Conservation (phyloP, 2,329 filamentous ascomycete species). For the Hymenoscyphus occultus region DNA sequence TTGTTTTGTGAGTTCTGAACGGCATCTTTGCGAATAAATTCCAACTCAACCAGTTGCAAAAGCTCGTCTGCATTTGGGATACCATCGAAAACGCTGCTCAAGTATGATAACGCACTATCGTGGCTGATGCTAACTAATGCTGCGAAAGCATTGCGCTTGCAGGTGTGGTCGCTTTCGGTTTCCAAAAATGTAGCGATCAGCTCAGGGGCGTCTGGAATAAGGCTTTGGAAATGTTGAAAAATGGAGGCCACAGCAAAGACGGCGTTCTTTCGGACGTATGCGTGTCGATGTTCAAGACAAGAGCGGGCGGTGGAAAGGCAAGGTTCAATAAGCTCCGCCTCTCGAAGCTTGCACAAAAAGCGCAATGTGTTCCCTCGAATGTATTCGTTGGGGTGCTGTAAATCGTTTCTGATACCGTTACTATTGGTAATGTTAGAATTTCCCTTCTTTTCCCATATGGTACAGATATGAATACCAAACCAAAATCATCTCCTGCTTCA, state of each 20-base stretch:
- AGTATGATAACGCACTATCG: constrained; percentile 83
- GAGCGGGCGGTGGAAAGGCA: constrained; percentile 86
- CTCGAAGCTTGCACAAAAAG: constrained; percentile 93
- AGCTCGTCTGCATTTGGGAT: constrained; percentile 94
- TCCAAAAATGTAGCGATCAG: constrained; percentile 87
- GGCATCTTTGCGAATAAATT: constrained; percentile 98
- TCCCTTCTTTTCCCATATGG: background rate
- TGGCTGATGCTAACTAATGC: constrained; percentile 89
- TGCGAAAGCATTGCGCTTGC: constrained; percentile 96
- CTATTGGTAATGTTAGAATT: constrained; percentile 45
- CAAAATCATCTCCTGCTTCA: constrained; percentile 99
- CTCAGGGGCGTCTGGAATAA: constrained; percentile 94
- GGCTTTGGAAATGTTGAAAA: constrained; percentile 80
- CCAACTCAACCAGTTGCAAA: constrained; percentile 86
- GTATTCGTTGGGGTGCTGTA: constrained; percentile 98
- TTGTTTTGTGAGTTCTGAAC: constrained; percentile 92
- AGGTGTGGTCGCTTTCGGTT: constrained; percentile 87
- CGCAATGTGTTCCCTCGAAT: constrained; percentile 96
- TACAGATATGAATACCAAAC: constrained; percentile 68
- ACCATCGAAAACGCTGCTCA: constrained; percentile 86
- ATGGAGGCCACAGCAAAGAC: constrained; percentile 94
- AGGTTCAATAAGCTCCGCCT: constrained; percentile 93
- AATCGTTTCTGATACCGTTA: constrained; percentile 95
- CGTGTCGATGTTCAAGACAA: constrained; percentile 93
- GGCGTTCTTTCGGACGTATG: constrained; percentile 97